Conservation (phyloP, 2,329 filamentous ascomycete genomes). For the Talaromyces sp. region DNA sequence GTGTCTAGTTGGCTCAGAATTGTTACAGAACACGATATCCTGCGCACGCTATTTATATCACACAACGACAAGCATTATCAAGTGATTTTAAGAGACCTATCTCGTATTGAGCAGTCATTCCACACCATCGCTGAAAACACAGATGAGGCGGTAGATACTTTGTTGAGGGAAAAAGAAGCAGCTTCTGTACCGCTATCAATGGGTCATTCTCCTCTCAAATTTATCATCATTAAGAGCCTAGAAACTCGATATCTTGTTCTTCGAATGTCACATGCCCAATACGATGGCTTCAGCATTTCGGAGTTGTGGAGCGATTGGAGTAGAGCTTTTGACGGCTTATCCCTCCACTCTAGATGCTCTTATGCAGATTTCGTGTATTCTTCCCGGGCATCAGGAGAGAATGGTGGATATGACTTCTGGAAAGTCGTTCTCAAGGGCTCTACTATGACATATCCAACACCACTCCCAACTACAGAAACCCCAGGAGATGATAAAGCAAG, state of each 20-base stretch:
- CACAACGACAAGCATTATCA: background rate
- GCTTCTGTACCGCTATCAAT: background rate
- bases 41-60: background rate
- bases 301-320: background rate
- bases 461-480: background rate
- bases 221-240: background rate
- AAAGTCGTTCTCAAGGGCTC: background rate
- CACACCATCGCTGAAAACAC: background rate
- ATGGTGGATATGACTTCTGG: background rate
- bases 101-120: background rate
- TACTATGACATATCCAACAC: background rate
- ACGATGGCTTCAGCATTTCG: background rate
- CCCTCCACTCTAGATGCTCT: background rate
- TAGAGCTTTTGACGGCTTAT: background rate
- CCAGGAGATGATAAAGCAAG: background rate
- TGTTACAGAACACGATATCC: background rate
- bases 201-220: background rate
- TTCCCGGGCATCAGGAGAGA: background rate
- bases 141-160: background rate
- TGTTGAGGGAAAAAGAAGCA: background rate
- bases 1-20: background rate
- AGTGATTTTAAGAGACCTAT: background rate
- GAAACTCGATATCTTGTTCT: background rate
- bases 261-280: conserved; percentile 1
- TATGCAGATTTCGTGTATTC: background rate